Conservation (phyloP, 352 stramenopile genomes). For the Pythium phragmiticola region DNA sequence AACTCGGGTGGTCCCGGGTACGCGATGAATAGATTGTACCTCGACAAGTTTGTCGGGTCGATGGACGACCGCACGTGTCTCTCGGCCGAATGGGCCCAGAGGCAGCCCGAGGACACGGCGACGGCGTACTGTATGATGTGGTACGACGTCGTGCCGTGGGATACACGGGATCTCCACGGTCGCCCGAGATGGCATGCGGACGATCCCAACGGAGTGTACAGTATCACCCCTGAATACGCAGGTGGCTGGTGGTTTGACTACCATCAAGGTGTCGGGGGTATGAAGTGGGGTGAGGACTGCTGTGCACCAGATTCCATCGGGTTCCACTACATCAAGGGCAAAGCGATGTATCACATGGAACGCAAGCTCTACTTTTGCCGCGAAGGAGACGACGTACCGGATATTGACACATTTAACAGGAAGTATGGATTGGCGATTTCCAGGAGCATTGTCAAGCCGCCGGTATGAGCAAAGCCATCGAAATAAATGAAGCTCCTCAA, state of each 20-base stretch:
- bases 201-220: slow-evolving; percentile 60
- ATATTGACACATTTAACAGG: slow-evolving; percentile 9
- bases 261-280: slow-evolving; percentile 63
- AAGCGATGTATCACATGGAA: slow-evolving; percentile 81
- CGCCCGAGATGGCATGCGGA: slow-evolving; percentile 72
- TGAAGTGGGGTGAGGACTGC: slow-evolving; percentile 50
- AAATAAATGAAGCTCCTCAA: too few species aligned
- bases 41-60: slow-evolving; percentile 66
- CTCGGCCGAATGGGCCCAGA: slow-evolving; percentile 58
- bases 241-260: slow-evolving; percentile 77
- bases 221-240: slow-evolving; percentile 41
- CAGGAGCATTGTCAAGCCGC: too few species aligned
- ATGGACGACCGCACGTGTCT: slow-evolving; percentile 58
- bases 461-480: too few species aligned
- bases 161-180: slow-evolving; percentile 63
- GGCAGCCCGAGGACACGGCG: slow-evolving; percentile 71
- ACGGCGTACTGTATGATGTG: slow-evolving; percentile 89
- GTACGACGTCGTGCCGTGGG: slow-evolving; percentile 67
- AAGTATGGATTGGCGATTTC: slow-evolving; percentile 13
- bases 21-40: slow-evolving; percentile 74
- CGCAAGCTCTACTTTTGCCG: slow-evolving; percentile 72
- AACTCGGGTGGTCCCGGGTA: slow-evolving; percentile 80
- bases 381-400: slow-evolving; percentile 6
- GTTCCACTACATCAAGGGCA: slow-evolving; percentile 75
- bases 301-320: slow-evolving; percentile 67